Percentiles rank a stretch among this genome's conserved stretches.
Conservation (phyloP, 495 filamentous ascomycete species). For the Opeltia flavorubescens region DNA sequence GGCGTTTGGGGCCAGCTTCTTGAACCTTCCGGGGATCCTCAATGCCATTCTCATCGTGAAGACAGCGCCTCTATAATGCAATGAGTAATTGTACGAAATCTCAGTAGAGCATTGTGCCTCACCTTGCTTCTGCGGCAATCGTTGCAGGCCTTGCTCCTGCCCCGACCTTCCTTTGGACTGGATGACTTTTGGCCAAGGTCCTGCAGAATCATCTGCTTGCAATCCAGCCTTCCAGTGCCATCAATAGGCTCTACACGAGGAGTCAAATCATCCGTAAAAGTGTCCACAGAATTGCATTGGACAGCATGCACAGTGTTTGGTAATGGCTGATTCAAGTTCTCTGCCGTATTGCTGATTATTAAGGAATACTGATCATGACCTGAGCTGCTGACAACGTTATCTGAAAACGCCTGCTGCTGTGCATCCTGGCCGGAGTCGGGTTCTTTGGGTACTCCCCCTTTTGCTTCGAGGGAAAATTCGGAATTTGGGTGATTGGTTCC, state of each 20-base stretch:
- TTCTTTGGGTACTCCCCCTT: too few relatives aligned
- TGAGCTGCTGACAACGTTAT: too few relatives aligned
- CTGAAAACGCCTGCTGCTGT: too few relatives aligned
- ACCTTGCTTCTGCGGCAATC: slow-evolving; percentile 60
- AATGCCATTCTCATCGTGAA: slow-evolving; percentile 50
- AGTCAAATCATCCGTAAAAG: background rate
- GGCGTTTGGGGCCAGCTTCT: slow-evolving; percentile 40
- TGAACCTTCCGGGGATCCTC: slow-evolving; percentile 49
- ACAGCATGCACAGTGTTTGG: too few relatives aligned
- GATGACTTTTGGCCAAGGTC: background rate
- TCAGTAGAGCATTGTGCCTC: slow-evolving; percentile 11
- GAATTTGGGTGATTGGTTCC: too few relatives aligned
- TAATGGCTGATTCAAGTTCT: too few relatives aligned
- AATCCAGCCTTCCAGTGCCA: background rate
- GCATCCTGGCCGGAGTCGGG: too few relatives aligned
- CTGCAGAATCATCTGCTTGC: background rate
- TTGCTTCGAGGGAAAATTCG: too few relatives aligned
- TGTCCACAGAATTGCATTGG: too few relatives aligned
- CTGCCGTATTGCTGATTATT: too few relatives aligned
- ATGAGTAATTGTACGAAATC: slow-evolving; percentile 11
- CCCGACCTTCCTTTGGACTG: slow-evolving; percentile 16
- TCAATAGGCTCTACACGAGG: too few relatives aligned
- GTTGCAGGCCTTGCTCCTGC: slow-evolving; percentile 49
- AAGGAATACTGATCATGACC: too few relatives aligned
- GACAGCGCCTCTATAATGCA: slow-evolving; percentile 43